Percentiles rank a stretch among this genome's conserved stretches.
These are phyloP conservation scores for Loxodes magnus DNA, from an alignment of 73 alveolate species.

Conservation along the genomic window DNA sequence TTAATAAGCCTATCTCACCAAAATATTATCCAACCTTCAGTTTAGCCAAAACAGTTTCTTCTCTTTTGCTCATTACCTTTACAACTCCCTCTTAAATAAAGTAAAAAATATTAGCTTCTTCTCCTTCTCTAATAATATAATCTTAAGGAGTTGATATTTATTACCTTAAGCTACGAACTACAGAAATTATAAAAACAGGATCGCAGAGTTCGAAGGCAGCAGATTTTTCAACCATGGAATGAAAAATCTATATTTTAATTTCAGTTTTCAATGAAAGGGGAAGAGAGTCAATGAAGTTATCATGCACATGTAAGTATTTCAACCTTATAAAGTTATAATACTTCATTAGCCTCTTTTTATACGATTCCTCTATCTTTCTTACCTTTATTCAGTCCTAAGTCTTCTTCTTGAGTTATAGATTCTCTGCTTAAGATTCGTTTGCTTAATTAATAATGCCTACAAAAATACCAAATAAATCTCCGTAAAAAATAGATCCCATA, in stretches of 20 bases:
- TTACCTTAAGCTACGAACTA: constrained; percentile 27
- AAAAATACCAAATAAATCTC: too few relatives aligned
- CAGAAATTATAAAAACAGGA: constrained; percentile 31
- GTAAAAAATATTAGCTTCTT: constrained; percentile 38
- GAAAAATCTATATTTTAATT: constrained; percentile 21
- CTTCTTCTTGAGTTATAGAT: constrained; percentile 17
- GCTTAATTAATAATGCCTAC: constrained; percentile 13
- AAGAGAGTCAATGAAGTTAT: constrained; percentile 18
- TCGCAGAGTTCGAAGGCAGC: constrained; percentile 40
- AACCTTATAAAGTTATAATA: constrained; percentile 2
- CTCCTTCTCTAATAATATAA: constrained; percentile 21
- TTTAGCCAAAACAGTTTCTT: constrained; percentile 23
- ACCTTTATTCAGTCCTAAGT: constrained; percentile 23
- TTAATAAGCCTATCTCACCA: constrained; percentile 55
- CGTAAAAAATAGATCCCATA: too few relatives aligned
- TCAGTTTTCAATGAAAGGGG: constrained; percentile 38
- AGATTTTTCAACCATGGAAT: constrained; percentile 31
- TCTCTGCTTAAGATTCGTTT: constrained; percentile 23
- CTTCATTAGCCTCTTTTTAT: not conserved
- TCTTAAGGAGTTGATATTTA: constrained; percentile 22
- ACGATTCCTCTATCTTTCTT: not conserved
- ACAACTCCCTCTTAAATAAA: constrained; percentile 39
- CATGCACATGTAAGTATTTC: not conserved
- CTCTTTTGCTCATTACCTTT: constrained; percentile 28
- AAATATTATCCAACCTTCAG: constrained; percentile 43